A percentile compares a stretch with the other conserved stretches of the same genome.
phyloP scores from a whole-genome alignment of 345 rosid species.

The Microthlaspi erraticum region DNA sequence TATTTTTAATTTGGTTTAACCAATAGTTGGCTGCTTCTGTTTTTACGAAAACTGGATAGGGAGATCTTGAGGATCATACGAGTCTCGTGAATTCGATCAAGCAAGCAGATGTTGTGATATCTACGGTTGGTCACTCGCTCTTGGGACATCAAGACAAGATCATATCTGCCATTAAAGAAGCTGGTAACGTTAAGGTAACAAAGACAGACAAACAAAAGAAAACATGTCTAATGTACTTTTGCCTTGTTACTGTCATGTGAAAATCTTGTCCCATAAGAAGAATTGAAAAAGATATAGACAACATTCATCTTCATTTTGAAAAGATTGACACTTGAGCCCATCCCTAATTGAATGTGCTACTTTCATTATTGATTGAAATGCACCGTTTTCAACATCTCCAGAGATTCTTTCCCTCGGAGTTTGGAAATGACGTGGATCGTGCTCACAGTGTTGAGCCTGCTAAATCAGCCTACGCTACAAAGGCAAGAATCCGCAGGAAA shows the following conservation, averaged over 20 bases:
- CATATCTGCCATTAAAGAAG: constrained; percentile 68
- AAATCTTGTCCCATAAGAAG: neutral
- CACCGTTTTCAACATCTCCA: constrained; percentile 19
- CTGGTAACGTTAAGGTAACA: constrained; percentile 64
- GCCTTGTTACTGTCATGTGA: too few relatives aligned
- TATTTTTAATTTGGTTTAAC: too few relatives aligned
- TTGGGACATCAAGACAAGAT: constrained; percentile 54
- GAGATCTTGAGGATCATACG: constrained; percentile 56
- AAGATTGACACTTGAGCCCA: too few relatives aligned
- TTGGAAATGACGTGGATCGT: constrained; percentile 64
- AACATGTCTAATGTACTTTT: neutral
- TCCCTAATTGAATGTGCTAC: neutral
- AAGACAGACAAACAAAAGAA: neutral
- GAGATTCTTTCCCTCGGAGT: constrained; percentile 70
- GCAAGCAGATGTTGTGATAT: constrained; percentile 65
- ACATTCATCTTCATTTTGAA: neutral
- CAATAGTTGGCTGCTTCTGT: neutral
- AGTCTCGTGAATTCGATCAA: constrained; percentile 61
- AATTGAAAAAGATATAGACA: too few relatives aligned
- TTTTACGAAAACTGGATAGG: constrained; percentile 40
- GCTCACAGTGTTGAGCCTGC: constrained; percentile 57
- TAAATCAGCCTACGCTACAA: constrained; percentile 47
- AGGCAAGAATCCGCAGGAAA: constrained; percentile 50
- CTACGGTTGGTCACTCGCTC: constrained; percentile 48
- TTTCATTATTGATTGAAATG: neutral